A percentile compares a stretch with the other conserved stretches of the same genome.
phyloP scores from a whole-genome alignment of 805 yeast genomes.

The Metschnikowia santaceciliae region DNA sequence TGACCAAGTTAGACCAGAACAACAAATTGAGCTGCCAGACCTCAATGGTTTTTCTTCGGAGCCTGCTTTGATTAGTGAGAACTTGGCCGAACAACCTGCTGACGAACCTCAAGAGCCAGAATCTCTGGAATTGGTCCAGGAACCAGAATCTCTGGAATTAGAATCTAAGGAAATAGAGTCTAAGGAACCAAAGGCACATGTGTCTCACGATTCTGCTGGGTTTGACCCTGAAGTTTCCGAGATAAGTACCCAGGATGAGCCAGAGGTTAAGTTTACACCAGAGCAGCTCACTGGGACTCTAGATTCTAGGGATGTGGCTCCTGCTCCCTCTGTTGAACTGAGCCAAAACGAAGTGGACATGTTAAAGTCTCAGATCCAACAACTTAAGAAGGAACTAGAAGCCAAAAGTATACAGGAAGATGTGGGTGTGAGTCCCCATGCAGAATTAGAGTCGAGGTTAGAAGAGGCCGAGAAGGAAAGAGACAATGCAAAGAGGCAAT shows the following conservation, averaged over 20 bases:
- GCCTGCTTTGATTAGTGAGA: background rate
- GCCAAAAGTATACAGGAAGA: background rate
- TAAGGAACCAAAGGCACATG: too few species aligned
- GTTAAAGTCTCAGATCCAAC: constrained; percentile 1
- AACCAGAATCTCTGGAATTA: too few species aligned
- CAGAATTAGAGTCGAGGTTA: constrained; percentile 5
- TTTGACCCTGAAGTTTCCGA: background rate
- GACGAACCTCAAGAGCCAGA: background rate
- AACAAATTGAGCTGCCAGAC: background rate
- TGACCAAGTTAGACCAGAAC: background rate
- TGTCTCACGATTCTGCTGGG: too few species aligned
- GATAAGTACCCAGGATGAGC: background rate
- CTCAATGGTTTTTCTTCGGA: background rate
- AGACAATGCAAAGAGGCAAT: constrained; percentile 54
- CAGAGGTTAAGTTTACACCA: background rate
- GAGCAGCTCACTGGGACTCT: background rate
- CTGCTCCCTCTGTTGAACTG: background rate
- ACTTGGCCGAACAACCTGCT: background rate
- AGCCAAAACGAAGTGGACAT: background rate
- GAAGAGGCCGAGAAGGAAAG: constrained; percentile 37
- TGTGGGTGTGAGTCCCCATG: background rate
- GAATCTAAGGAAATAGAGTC: too few species aligned
- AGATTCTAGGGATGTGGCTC: background rate
- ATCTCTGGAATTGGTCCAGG: background rate
- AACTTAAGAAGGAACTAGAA: constrained; percentile 3